Evolutionary conservation across 495 filamentous ascomycete species (phyloP).

Genomic region (Penicillium bovifimosum): DNA sequence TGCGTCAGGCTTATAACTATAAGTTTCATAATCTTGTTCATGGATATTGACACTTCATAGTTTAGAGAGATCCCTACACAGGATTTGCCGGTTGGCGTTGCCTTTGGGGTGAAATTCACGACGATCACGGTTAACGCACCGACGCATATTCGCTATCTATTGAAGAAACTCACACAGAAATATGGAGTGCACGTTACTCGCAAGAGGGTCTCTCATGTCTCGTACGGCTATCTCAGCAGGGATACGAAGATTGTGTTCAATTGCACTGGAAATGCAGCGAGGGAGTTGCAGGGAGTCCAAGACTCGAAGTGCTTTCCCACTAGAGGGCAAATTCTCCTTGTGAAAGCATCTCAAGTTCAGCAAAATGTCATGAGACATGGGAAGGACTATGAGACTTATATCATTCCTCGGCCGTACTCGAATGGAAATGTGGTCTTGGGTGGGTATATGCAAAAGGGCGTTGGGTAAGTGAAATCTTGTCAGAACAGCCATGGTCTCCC

Average conservation of each 20-base stretch:
- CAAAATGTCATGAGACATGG: conserved; percentile 32
- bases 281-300: conserved; percentile 19
- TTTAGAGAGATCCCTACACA: conserved; percentile 9
- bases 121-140: conserved; percentile 30
- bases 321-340: conserved; percentile 37
- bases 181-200: conserved; percentile 22
- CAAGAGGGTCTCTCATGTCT: conserved; percentile 13
- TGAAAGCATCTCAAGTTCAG: conserved; percentile 25
- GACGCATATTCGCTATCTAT: conserved; percentile 18
- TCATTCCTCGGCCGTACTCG: conserved; percentile 29
- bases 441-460: conserved; percentile 28
- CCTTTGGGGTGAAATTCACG: conserved; percentile 24
- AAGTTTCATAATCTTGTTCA: too few species aligned
- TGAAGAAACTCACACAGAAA: conserved; percentile 3
- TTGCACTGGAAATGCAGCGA: conserved; percentile 24
- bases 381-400: conserved; percentile 30
- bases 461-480: conserved; percentile 11
- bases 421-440: conserved; percentile 28
- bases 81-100: conserved; percentile 22
- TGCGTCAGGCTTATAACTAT: too few species aligned
- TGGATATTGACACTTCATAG: background rate
- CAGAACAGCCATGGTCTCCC: too few species aligned
- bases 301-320: conserved; percentile 29
- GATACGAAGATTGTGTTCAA: conserved; percentile 28
- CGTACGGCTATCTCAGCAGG: conserved; percentile 19